These are phyloP conservation scores for Chrysanthemum seticuspe DNA, from an alignment of 129 eudicot genomes.

Conservation along the genomic window DNA sequence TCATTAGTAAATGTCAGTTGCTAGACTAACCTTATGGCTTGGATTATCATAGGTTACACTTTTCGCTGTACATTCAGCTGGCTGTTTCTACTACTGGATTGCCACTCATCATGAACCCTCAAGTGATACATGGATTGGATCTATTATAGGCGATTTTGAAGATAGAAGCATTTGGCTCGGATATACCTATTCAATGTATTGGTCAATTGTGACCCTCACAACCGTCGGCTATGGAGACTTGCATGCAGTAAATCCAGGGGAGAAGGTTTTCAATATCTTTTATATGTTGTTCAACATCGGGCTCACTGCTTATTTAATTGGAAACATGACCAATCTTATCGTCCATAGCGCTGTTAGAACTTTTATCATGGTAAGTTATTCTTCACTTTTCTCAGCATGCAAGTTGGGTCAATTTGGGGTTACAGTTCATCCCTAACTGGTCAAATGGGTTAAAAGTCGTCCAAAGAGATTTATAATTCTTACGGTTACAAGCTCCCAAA, in stretches of 20 bases:
- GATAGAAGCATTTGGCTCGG: conserved; percentile 61
- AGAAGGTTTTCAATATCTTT: conserved; percentile 59
- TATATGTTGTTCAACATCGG: conserved; percentile 87
- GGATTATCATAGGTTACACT: conserved; percentile 53
- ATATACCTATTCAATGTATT: conserved; percentile 62
- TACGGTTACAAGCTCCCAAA: not conserved
- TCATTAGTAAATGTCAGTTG: not conserved
- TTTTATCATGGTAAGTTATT: conserved; percentile 48
- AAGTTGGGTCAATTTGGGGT: not conserved
- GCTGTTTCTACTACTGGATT: conserved; percentile 73
- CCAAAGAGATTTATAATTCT: not conserved
- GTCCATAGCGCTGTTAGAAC: conserved; percentile 67
- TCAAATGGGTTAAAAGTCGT: not conserved
- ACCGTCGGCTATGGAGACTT: conserved; percentile 76
- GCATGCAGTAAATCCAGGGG: conserved; percentile 63
- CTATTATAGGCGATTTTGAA: conserved; percentile 39
- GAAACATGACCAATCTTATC: conserved; percentile 75
- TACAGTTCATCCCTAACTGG: not conserved
- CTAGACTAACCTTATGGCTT: conserved; percentile 8
- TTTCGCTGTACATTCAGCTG: conserved; percentile 65
- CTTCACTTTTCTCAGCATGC: not conserved
- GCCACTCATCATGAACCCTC: conserved; percentile 48
- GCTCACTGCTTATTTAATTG: conserved; percentile 67
- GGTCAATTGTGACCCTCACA: conserved; percentile 77
- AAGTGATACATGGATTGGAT: conserved; percentile 63